Evolutionary conservation across 73 alveolate species (phyloP), one percentile per base, ranked within the genome.

Genomic region (Paramecium pentaurelia): DNA sequence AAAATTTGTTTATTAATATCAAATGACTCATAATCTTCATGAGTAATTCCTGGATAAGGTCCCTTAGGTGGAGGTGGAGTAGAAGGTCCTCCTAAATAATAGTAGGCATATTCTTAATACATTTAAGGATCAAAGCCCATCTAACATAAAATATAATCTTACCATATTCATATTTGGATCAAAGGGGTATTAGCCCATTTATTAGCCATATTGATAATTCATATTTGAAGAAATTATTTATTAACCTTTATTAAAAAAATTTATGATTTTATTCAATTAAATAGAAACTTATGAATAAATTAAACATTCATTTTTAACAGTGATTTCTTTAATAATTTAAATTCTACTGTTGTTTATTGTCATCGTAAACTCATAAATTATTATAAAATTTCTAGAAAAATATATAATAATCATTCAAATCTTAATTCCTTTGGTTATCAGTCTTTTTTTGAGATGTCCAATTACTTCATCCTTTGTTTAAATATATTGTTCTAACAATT

Each of bases 11-110:
- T 25, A 47, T 80, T 47, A 10, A 80, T 80, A 80, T 80, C 91
- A 36, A 45, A 80, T 12, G 27, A 42, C 58, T 80, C 75, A 80
- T 40, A 80, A 38, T 80, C 91, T 36, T 80, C 77, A 80, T 80
- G 91, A 42, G 91, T 44, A 36, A 80, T 80, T n/a, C 91, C 91
- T 80, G 91, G 91, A 36, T 80, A 49, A 25, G 91, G 91, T 27
- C 91, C 91, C 36, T 73, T 73, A 22, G 87, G 87, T 37, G 87
- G 87, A 36, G 87, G 87, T 0, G 87, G 87, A 73, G 40, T 73
- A 18, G 70, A 14, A 6, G 70, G 70, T 54, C 70, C 70, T 54
- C 70, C 70, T 16, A 54, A 54, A 54, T 54, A 54, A 54, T n/a
- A 54, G 25, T 54, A 54, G 25, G 70, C 70, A 25, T 64, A 64